Evolutionary conservation across 805 yeast species (phyloP).

Genomic region (Lipomyces yamadae): DNA sequence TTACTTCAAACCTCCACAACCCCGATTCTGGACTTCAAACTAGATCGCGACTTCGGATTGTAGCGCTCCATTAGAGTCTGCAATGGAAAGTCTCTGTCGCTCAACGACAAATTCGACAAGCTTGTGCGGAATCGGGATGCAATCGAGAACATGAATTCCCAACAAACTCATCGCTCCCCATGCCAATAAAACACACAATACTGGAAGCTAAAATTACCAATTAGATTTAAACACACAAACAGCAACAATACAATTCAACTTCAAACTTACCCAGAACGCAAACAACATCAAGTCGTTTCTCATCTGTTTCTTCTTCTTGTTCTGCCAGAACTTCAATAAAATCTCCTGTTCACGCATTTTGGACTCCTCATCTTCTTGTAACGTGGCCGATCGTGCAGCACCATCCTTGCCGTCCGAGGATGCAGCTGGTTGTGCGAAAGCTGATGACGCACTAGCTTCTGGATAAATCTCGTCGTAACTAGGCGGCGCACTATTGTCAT

Average conservation of each 20-base stretch:
- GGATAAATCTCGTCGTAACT: conserved; percentile 37
- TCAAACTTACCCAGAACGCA: conserved; percentile 39
- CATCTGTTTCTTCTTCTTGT: conserved; percentile 36
- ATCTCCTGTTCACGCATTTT: conserved; percentile 23
- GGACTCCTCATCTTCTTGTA: conserved; percentile 11
- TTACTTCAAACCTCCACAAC: not conserved
- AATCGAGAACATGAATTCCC: conserved; percentile 29
- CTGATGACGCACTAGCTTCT: conserved; percentile 13
- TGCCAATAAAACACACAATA: conserved; percentile 25
- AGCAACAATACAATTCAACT: not conserved
- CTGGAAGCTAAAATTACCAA: conserved; percentile 24
- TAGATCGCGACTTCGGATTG: not conserved
- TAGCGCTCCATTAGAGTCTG: not conserved
- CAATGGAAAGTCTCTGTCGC: not conserved
- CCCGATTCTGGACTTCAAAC: not conserved
- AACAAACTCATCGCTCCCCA: conserved; percentile 33
- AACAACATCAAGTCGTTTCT: conserved; percentile 40
- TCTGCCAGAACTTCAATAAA: conserved; percentile 34
- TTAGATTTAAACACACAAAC: not conserved
- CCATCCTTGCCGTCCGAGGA: not conserved
- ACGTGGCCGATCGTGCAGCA: conserved; percentile 2
- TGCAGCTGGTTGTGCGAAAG: conserved; percentile 19
- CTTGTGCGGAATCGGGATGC: conserved; percentile 31
- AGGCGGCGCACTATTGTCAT: conserved; percentile 27
- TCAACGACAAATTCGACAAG: conserved; percentile 30